Percentiles rank a stretch among this genome's conserved stretches.
These are phyloP conservation scores for Naganishia sp. DNA, from an alignment of 1,284 basidiomycete species.

Conservation along the genomic window DNA sequence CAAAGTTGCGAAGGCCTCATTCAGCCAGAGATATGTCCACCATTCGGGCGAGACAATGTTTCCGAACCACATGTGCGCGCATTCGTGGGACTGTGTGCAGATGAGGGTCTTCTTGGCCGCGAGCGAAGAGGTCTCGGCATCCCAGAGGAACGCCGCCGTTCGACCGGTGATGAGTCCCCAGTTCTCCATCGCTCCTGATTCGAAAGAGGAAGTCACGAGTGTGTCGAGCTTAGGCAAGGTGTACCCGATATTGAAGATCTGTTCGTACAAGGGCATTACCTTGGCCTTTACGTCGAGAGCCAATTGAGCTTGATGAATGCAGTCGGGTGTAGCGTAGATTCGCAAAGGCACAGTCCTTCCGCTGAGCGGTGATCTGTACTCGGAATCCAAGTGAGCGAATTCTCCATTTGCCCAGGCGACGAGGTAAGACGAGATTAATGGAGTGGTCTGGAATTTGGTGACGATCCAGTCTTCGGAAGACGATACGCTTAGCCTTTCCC, in stretches of 20 bases:
- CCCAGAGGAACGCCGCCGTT: conserved; percentile 77
- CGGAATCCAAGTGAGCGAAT: conserved; percentile 72
- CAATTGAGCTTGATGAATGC: conserved; percentile 67
- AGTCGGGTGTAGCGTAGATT: conserved; percentile 80
- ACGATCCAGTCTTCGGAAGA: conserved; percentile 65
- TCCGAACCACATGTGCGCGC: conserved; percentile 63
- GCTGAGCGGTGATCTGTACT: conserved; percentile 77
- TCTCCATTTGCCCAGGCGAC: conserved; percentile 87
- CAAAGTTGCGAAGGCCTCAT: conserved; percentile 75
- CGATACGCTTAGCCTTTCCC: conserved; percentile 32
- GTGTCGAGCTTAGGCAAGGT: conserved; percentile 80
- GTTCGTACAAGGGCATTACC: conserved; percentile 86
- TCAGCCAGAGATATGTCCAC: conserved; percentile 72
- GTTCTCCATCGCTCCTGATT: conserved; percentile 93
- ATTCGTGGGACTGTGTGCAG: conserved; percentile 75
- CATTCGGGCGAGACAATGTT: conserved; percentile 58
- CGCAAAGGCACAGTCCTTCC: conserved; percentile 78
- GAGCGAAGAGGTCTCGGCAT: conserved; percentile 73
- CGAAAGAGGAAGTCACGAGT: conserved; percentile 78
- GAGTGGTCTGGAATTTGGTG: conserved; percentile 73
- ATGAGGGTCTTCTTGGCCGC: conserved; percentile 77
- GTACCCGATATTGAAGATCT: conserved; percentile 85
- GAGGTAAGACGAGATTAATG: conserved; percentile 85
- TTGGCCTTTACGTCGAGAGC: conserved; percentile 79
- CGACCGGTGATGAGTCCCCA: conserved; percentile 92